Percentiles rank a stretch among this genome's conserved stretches.
These are phyloP conservation scores for Colletotrichum lini DNA, from an alignment of 2,329 filamentous ascomycete species.

Conservation along the genomic window DNA sequence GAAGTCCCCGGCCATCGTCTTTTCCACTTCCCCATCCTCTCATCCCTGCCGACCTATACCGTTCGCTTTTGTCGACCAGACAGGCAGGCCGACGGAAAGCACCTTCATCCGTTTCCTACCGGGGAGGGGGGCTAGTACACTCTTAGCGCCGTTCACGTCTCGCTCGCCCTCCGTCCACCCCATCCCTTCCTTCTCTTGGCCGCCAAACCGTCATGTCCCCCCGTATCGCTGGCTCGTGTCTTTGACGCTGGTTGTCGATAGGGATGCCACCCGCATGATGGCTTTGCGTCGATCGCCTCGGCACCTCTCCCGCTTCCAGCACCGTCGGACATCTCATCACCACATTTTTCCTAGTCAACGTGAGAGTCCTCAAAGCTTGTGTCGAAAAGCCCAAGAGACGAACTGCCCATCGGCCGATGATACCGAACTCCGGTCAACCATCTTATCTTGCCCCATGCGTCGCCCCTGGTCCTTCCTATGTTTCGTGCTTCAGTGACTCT, in stretches of 20 bases:
- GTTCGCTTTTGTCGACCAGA: slow-evolving; percentile 15
- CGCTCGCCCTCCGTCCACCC: slow-evolving; percentile 18
- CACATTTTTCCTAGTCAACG: slow-evolving; percentile 9
- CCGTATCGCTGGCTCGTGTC: slow-evolving; percentile 1
- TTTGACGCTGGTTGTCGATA: neutral
- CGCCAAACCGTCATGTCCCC: slow-evolving; percentile 4
- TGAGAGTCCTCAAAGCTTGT: slow-evolving; percentile 9
- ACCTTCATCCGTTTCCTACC: slow-evolving; percentile 8
- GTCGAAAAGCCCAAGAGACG: slow-evolving; percentile 4
- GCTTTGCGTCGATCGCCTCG: slow-evolving; percentile 29
- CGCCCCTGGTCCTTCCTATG: slow-evolving; percentile 5
- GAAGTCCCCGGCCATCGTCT: slow-evolving; percentile 17
- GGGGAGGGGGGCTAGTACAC: slow-evolving; percentile 3
- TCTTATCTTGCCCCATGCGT: neutral
- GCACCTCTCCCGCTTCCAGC: slow-evolving; percentile 39
- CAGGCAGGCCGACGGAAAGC: slow-evolving; percentile 27
- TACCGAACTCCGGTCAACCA: neutral
- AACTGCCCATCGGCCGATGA: slow-evolving; percentile 13
- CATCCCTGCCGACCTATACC: slow-evolving; percentile 28
- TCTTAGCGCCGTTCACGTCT: slow-evolving; percentile 20
- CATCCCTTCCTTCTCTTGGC: slow-evolving; percentile 26
- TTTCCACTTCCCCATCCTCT: slow-evolving; percentile 11
- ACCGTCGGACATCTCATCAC: slow-evolving; percentile 30
- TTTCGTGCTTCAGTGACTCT: slow-evolving; percentile 4
- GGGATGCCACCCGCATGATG: slow-evolving; percentile 4